These are phyloP conservation scores for Phytophthora pini DNA, from an alignment of 352 stramenopile species.

Conservation along the genomic window DNA sequence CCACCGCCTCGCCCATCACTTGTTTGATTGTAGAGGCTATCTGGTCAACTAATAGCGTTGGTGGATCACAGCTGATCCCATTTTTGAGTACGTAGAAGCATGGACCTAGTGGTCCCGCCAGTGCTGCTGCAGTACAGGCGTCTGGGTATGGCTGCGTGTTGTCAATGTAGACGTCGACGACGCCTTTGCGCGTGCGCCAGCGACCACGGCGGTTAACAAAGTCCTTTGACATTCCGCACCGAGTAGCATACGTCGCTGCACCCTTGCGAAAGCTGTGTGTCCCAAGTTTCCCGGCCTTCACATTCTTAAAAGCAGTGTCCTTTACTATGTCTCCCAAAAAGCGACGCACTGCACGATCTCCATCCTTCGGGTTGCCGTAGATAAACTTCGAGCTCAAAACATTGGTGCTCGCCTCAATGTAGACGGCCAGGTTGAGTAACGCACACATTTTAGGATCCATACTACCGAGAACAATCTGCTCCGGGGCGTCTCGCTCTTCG, in stretches of 20 bases:
- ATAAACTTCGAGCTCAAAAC: conserved; percentile 12
- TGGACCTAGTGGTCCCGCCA: conserved; percentile 16
- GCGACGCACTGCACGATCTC: conserved; percentile 14
- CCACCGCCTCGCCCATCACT: conserved; percentile 6
- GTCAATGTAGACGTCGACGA: too few species aligned
- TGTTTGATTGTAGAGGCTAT: conserved; percentile 11
- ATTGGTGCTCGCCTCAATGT: conserved; percentile 15
- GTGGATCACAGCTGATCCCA: background rate
- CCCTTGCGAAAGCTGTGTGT: conserved; percentile 7
- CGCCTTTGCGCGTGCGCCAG: conserved; percentile 15
- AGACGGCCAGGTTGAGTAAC: conserved; percentile 23
- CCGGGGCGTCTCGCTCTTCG: conserved; percentile 9
- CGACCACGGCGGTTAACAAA: conserved; percentile 11
- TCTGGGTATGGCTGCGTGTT: background rate
- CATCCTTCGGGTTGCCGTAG: conserved; percentile 19
- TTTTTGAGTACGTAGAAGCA: conserved; percentile 24
- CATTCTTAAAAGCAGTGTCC: too few species aligned
- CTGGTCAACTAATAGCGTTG: conserved; percentile 1
- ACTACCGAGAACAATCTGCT: too few species aligned
- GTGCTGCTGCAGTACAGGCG: background rate
- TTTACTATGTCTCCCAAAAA: conserved; percentile 5
- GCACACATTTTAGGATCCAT: conserved; percentile 10
- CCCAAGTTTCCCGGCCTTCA: too few species aligned
- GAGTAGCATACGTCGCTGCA: conserved; percentile 16
- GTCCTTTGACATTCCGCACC: conserved; percentile 16